These are phyloP conservation scores for Pestalotiopsis fici DNA, from an alignment of 2,329 filamentous ascomycete genomes.

Conservation along the genomic window DNA sequence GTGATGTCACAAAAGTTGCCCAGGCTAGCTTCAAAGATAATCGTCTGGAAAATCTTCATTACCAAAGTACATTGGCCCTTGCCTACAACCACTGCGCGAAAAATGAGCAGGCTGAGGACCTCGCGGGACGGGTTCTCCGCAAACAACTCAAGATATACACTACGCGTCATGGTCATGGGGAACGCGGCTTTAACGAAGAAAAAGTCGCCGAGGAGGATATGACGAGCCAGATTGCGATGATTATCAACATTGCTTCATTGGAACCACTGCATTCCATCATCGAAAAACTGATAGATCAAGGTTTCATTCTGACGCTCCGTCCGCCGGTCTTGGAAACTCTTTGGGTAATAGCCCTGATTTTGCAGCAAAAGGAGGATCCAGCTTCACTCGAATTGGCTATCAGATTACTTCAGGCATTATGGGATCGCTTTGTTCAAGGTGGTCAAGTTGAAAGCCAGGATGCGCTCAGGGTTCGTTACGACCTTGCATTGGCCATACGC, in stretches of 20 bases:
- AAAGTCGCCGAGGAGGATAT: no score
- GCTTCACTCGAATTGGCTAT: no score
- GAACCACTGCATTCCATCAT: no score
- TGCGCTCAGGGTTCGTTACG: neutral
- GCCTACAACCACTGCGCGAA: neutral
- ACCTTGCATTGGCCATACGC: neutral
- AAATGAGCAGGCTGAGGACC: neutral
- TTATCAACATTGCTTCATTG: no score
- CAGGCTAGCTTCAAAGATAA: neutral
- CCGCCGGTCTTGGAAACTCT: no score
- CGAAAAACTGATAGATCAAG: no score
- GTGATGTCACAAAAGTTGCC: neutral
- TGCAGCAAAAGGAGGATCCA: no score
- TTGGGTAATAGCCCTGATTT: no score
- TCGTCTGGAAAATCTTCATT: neutral
- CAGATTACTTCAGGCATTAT: neutral
- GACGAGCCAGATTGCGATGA: no score
- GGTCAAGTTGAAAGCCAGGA: neutral
- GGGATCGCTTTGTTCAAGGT: neutral
- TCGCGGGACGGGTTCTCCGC: neutral
- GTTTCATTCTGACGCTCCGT: no score
- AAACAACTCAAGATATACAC: neutral
- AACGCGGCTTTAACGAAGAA: neutral
- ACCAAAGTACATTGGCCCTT: neutral
- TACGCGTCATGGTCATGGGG: neutral